Evolutionary conservation across 139 green algal species (phyloP), one percentile per base, ranked within the genome.

Genomic region (Tetraselmis striata): DNA sequence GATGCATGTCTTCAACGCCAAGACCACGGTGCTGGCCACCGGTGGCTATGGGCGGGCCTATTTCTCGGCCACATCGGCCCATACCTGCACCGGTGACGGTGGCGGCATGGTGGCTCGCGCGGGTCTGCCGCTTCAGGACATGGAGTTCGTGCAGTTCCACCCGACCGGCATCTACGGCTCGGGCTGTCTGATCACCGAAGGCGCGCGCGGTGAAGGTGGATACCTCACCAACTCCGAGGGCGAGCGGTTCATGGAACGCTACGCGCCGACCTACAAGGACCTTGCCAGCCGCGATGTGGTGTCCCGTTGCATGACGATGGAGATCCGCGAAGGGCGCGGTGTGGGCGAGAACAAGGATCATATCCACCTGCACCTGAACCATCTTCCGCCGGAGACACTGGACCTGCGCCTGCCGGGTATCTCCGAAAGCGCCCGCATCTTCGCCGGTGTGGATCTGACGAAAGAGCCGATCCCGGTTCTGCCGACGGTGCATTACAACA

Each of bases 401-500:
- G 96, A 96, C 0, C 95, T 99, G 90, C 89, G 96, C 59, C 88
- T 99, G 84, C 96, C 96, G 1, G 96, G 96, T 83, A 99, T 99
- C 87, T 95, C 87, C 26, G 96, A 99, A 90, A 99, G 96, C 0
- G 96, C 96, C 26, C 95, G 95, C 81, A 99, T 99, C 85, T 99
- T 99, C 91, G 96, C 96, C 28, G 96, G 96, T 31, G 95, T 98
- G n/a, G 95, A 97, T 80, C 94, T 98, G 29, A 98, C 95, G 45
- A 98, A 97, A 90, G 95, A 98, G 87, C 95, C 95, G 76, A 98
- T 98, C 80, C 95, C 96, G 0, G 96, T 99, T 59, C 85, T 99
- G 29, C 96, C 96, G 28, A 99, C 96, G 2, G 96, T 99, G 82
- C 96, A 99, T 88, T 99, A 99, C 92, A 99, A 99, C 91, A 99